Percentiles rank a stretch among this genome's conserved stretches.
phyloP scores from a whole-genome alignment of 768 basidiomycete genomes.

The Leccinum variicolor region DNA sequence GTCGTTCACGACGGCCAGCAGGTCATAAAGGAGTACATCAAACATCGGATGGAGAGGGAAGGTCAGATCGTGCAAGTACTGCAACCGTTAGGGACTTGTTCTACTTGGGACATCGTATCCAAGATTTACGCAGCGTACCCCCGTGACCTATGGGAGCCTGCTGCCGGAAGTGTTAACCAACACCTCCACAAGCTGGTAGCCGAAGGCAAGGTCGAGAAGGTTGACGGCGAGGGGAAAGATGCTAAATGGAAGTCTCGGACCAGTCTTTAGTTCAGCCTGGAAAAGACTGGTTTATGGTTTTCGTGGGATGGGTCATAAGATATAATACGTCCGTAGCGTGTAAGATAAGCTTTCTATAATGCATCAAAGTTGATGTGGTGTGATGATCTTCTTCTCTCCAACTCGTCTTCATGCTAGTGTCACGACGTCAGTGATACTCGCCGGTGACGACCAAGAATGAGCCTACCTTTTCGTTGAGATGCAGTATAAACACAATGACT shows the following conservation, averaged over 20 bases:
- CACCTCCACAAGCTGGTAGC: constrained; percentile 71
- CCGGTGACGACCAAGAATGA: not conserved
- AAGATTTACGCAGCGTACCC: constrained; percentile 73
- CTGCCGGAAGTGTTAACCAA: constrained; percentile 61
- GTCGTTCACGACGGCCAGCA: constrained; percentile 60
- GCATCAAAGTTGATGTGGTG: constrained; percentile 99
- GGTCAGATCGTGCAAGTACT: constrained; percentile 64
- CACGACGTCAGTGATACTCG: constrained; percentile 5
- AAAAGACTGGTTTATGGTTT: not conserved
- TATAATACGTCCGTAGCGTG: constrained; percentile 11
- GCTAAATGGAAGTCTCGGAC: constrained; percentile 42
- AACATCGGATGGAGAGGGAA: constrained; percentile 81
- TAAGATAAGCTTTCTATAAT: constrained; percentile 43
- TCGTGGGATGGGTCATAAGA: not conserved
- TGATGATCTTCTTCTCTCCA: constrained; percentile 82
- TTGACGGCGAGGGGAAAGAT: constrained; percentile 52
- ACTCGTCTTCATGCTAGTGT: constrained; percentile 84
- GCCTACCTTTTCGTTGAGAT: constrained; percentile 89
- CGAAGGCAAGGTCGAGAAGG: constrained; percentile 54
- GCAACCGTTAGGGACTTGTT: constrained; percentile 40
- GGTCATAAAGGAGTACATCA: constrained; percentile 68
- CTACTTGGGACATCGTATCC: constrained; percentile 63
- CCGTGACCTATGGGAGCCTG: constrained; percentile 64
- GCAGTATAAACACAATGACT: constrained; percentile 79
- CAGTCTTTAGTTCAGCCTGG: constrained; percentile 1